Base-by-base conservation (phyloP, 192 early-diverging fungal genomes). In the Backusella morwellensis region DNA sequence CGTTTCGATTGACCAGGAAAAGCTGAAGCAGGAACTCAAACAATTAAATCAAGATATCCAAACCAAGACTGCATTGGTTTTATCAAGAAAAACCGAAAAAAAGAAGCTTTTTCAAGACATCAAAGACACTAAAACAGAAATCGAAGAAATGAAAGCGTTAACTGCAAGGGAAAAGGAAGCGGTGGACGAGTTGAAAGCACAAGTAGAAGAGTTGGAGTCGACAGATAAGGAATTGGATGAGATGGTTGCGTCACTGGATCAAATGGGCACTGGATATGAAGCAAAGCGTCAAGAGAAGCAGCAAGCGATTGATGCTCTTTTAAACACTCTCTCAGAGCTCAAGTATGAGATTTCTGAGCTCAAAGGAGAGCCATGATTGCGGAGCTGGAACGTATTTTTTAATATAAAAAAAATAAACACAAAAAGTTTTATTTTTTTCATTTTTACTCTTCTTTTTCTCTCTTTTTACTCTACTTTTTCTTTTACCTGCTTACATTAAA, bases 341-440 rank as follows among this genome's bases (percentile, higher is more conserved):
- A 74, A 52, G 19, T 74, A 63, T 74, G 52, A 74, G 12, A 74
- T 74, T 12, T 38, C 29, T 40, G 35, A 56, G 9, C 34, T 74
- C 11, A 74, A 66, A 41, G 42, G 44, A 50, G 40, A 44, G 11
- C 26, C 44, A 12, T 34, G 26, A 47, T 9, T 26, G 56, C 56
- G 56, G 56, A 63, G 26, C 5, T 4, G 4, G 36, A 70, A 26
- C 14, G 1, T 41, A 0, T 14, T 21, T 21, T 70, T 23, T 23
- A 70, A 21, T 38, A 70, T 36, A 70, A 21, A 38, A 21, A 38
- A 21, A 70, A 36, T n/a, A 19, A 21, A 69, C 11, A 68, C 4
- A 21, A 69, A 38, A 41, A 35, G 35, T 38, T 40, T 40, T 35
- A 5, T 38, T 40, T 38, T 38, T 40, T 14, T 21, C 23, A n/a